Conservation (phyloP, 2,329 filamentous ascomycete genomes). For the Cytospora piceicola region DNA sequence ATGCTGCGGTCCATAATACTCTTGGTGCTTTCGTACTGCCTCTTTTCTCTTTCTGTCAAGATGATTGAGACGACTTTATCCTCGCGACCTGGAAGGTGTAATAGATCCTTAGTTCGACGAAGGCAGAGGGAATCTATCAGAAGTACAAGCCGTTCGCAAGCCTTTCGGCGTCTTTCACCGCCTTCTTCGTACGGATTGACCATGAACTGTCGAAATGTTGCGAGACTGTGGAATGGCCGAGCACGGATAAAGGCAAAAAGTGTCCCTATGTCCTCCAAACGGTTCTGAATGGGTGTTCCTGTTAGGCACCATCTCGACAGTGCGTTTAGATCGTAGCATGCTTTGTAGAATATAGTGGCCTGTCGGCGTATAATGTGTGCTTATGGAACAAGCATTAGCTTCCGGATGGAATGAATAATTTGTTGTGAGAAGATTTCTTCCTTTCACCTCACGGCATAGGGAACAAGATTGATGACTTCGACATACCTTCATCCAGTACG, state of each 20-base stretch:
- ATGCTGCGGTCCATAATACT: conserved; percentile 45
- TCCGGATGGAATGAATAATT: background rate
- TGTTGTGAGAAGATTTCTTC: background rate
- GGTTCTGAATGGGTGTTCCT: conserved; percentile 59
- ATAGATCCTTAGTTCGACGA: conserved; percentile 46
- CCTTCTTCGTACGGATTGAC: conserved; percentile 43
- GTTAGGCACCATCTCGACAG: conserved; percentile 56
- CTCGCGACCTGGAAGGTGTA: conserved; percentile 33
- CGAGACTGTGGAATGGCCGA: conserved; percentile 45
- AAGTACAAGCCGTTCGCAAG: conserved; percentile 39
- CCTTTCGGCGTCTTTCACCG: conserved; percentile 26
- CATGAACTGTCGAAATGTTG: conserved; percentile 50
- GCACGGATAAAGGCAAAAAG: conserved; percentile 53
- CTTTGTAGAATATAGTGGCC: conserved; percentile 48
- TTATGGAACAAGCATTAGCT: conserved; percentile 30
- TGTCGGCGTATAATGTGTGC: conserved; percentile 56
- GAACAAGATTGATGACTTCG: no score
- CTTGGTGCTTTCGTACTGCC: conserved; percentile 42
- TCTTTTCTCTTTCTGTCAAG: conserved; percentile 39
- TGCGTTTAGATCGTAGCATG: conserved; percentile 47
- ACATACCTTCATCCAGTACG: conserved; percentile 50
- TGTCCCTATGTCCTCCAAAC: conserved; percentile 54
- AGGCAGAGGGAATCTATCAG: conserved; percentile 47
- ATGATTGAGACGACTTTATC: conserved; percentile 35
- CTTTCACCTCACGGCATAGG: no score